Conservation (phyloP, 2,329 filamentous ascomycete species). For the Penicillium verrucosum region DNA sequence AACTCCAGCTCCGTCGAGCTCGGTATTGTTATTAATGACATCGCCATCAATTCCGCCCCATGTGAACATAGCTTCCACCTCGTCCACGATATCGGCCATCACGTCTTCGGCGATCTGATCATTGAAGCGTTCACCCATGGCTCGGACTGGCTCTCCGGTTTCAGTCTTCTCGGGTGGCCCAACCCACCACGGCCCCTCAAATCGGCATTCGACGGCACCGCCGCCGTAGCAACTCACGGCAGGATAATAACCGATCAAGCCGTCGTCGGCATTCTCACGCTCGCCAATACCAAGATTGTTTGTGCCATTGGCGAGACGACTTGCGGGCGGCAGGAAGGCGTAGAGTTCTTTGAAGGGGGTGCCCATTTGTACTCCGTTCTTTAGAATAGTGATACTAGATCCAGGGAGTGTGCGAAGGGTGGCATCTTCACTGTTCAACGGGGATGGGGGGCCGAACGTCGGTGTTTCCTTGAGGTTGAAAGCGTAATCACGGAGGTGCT, state of each 20-base stretch:
- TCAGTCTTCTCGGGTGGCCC: slow-evolving; percentile 62
- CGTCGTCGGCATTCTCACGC: slow-evolving; percentile 85
- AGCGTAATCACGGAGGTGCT: slow-evolving; percentile 74
- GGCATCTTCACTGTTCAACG: slow-evolving; percentile 65
- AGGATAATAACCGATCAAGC: slow-evolving; percentile 92
- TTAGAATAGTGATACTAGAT: slow-evolving; percentile 84
- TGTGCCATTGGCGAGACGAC: slow-evolving; percentile 47
- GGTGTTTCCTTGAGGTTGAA: slow-evolving; percentile 46
- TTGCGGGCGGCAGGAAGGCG: slow-evolving; percentile 87
- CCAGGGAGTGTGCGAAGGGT: slow-evolving; percentile 82
- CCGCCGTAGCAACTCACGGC: slow-evolving; percentile 89
- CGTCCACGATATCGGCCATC: slow-evolving; percentile 88
- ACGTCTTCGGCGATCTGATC: slow-evolving; percentile 96
- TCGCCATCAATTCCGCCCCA: slow-evolving; percentile 43
- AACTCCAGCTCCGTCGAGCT: slow-evolving; percentile 25
- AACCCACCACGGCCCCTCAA: slow-evolving; percentile 89
- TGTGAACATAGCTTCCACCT: slow-evolving; percentile 74
- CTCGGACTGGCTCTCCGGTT: slow-evolving; percentile 47
- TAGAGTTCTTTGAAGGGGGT: slow-evolving; percentile 84
- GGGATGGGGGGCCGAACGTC: slow-evolving; percentile 50
- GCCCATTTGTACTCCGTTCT: slow-evolving; percentile 83
- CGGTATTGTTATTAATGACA: slow-evolving; percentile 27
- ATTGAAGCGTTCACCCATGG: slow-evolving; percentile 74
- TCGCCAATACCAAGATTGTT: slow-evolving; percentile 59
- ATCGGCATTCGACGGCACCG: slow-evolving; percentile 88